Base-by-base conservation (phyloP, 2,329 filamentous ascomycete species). In the Epichloe coenophiala region DNA sequence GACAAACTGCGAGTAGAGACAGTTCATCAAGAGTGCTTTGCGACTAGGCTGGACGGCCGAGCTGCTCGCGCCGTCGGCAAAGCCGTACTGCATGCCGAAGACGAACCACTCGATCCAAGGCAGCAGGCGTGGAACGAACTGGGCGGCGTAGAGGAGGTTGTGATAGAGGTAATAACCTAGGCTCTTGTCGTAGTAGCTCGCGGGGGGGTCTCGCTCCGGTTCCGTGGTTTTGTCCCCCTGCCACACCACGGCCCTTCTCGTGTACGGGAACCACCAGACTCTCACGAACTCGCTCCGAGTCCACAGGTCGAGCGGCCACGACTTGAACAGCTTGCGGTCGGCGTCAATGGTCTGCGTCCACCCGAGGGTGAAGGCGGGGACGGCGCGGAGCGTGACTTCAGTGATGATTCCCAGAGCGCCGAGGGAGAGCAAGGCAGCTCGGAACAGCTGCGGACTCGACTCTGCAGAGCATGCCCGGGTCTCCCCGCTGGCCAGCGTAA, bases 261-360 rank as follows among this genome's bases (percentile, higher is more conserved):
- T 88, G 69, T 97, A 95, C 0, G 93, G 93, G 63, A 95, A 83
- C 93, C 93, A 98, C 91, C 93, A 98, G 31, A 96, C 88, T 31
- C 93, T 79, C 27, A 94, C 88, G 62, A 91, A 98, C 66, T 97
- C 89, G 54, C 83, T 80, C 54, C 81, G 77, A 1, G 80, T 87
- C 91, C 93, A 97, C 13, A 97, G 74, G 36, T 77, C 76, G 6
- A 71, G 74, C 17, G 82, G 68, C 88, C 93, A 97, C 6, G 77
- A 73, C 11, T 74, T 71, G 45, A 95, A 73, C 55, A 95, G 77
- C 44, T 78, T 75, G 43, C 71, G 63, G 54, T 96, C 83, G 1
- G 81, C 68, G 54, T 87, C 80, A 53, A 96, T 76, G 7, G 81
- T 81, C 70, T 96, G 93, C 50, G 77, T 71, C 93, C 93, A 98